Evolutionary conservation across 108 stramenopile genomes (phyloP).

Genomic region (Nitzschia sp.): DNA sequence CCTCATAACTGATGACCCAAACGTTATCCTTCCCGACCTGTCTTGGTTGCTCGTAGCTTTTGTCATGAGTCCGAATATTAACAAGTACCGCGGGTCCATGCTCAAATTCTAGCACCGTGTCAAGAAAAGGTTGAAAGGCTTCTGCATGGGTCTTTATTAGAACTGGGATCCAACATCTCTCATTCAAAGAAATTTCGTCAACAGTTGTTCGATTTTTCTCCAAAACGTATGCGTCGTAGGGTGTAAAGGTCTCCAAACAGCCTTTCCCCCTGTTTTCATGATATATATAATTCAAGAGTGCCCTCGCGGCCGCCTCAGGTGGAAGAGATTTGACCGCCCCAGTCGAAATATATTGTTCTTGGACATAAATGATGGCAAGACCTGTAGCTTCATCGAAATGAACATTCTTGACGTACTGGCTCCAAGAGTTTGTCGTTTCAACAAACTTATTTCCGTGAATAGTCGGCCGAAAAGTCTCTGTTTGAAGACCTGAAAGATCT

Average conservation of each 20-base stretch:
- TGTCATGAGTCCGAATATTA: background rate
- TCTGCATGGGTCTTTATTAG: background rate
- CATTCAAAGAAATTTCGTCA: background rate
- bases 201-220: background rate
- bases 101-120: background rate
- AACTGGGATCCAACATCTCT: conserved; percentile 10
- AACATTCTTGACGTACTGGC: conserved; percentile 5
- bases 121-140: background rate
- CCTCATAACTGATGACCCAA: conserved; percentile 18
- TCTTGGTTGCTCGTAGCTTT: background rate
- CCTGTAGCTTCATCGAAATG: conserved; percentile 28
- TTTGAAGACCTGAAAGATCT: conserved; percentile 22
- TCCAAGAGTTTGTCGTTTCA: conserved; percentile 13
- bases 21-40: background rate
- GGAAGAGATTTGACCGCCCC: background rate
- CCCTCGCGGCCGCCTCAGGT: conserved; percentile 8
- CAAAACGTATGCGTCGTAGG: background rate
- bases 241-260: background rate
- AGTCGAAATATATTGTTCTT: conserved; percentile 7
- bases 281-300: conserved; percentile 5
- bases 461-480: conserved; percentile 1
- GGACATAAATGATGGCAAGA: conserved; percentile 19
- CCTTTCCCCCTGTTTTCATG: background rate
- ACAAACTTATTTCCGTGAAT: conserved; percentile 2
- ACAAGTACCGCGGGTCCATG: background rate